Evolutionary conservation across 805 yeast genomes (phyloP), one percentile per base, ranked within the genome.

Genomic region (Starmerella davenportii): DNA sequence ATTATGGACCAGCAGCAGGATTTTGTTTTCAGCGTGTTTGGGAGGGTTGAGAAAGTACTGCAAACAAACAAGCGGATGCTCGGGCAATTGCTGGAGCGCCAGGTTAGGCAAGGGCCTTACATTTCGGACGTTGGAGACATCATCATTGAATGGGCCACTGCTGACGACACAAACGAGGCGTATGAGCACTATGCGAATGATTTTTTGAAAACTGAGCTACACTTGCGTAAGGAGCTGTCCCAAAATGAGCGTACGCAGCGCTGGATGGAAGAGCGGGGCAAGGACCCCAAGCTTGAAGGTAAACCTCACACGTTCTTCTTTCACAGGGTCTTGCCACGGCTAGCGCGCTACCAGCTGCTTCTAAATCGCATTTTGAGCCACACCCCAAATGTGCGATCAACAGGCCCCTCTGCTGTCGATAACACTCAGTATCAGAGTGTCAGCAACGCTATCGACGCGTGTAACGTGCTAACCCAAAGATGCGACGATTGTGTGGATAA

Each of bases 41-140:
- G 57, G 8, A 68, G 74, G 1, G 76, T 77, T 4, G 54, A 58
- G 35, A 72, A 70, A 4, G 57, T 81, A 37, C 62, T 76, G 15
- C 61, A 63, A 11, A 55, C 71, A 2, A 84, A 80, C 48, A 62
- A 66, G 36, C 58, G 59, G 21, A 56, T 81, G 2, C 60, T 76
- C 36, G 68, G 66, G 13, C 81, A 80, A 0, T 59, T 81, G 21
- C 59, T 74, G 24, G 58, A 61, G 40, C 68, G 76, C 33, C 61
- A 79, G 33, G 60, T 68, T 19, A 58, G 69, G 3, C 75, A 74
- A 40, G 85, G 87, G 0, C 77, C 75, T 37, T 75, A 72, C 41
- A 68, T 81, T 13, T 7, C 32, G 8, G 35, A 24, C 9, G 30
- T 50, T 2, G 66, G 64, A 27, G 72, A 71, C 35, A 63, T 79